Percentiles rank a stretch among this genome's conserved stretches.
Conservation (phyloP, 331 rosid genomes). For the Prunus yedoensis region DNA sequence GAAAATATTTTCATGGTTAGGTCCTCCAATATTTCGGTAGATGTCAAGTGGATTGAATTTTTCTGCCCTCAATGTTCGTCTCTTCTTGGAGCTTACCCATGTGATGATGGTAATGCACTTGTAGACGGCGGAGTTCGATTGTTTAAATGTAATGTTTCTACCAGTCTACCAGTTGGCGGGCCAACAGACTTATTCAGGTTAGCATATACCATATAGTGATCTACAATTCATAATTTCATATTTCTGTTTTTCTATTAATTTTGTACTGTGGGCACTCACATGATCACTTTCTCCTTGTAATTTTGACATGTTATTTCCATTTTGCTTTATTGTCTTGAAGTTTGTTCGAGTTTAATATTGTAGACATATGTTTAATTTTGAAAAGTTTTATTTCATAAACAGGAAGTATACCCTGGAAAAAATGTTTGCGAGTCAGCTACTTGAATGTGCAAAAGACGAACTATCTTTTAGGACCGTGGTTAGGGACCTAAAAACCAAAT, state of each 20-base stretch:
- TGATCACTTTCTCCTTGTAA: background rate
- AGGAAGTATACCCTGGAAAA: slow-evolving; percentile 69
- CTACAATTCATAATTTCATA: background rate
- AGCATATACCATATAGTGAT: slow-evolving; percentile 26
- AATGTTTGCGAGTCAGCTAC: slow-evolving; percentile 77
- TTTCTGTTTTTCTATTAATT: background rate
- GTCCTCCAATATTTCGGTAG: slow-evolving; percentile 62
- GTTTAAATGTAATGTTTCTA: slow-evolving; percentile 77
- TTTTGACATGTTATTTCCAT: background rate
- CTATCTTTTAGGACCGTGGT: slow-evolving; percentile 74
- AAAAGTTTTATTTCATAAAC: slow-evolving; percentile 28
- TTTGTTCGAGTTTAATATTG: background rate
- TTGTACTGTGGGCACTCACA: background rate
- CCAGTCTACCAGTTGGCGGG: slow-evolving; percentile 50
- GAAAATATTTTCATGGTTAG: slow-evolving; percentile 89
- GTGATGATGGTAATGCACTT: slow-evolving; percentile 48
- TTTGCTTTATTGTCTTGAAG: background rate
- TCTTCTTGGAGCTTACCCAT: slow-evolving; percentile 88
- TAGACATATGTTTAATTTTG: background rate
- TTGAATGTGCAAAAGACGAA: slow-evolving; percentile 73
- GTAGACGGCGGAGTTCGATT: slow-evolving; percentile 83
- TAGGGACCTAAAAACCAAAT: slow-evolving; percentile 62
- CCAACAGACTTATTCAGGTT: slow-evolving; percentile 72
- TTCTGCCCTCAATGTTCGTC: slow-evolving; percentile 73
- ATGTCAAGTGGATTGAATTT: slow-evolving; percentile 78